Conservation (phyloP, 164 flowering plant genomes). For the Houttuynia cordata region DNA sequence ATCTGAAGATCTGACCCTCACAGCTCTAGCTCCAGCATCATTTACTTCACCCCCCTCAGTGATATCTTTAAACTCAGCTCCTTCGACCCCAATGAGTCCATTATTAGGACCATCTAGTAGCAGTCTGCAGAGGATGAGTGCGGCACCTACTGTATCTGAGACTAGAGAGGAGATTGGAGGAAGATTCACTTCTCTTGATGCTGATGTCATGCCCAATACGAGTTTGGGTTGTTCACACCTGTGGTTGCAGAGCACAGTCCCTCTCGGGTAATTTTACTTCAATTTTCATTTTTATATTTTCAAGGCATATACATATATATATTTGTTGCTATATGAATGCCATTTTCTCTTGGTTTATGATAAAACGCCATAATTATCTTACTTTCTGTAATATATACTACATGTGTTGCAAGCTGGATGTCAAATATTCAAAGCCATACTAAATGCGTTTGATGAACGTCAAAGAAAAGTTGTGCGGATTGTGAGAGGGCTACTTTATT, state of each 20-base stretch:
- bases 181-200: slow-evolving; percentile 25
- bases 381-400: too few relatives aligned
- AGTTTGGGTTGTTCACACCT: slow-evolving; percentile 75
- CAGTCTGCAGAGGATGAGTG: slow-evolving; percentile 24
- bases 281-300: neutral
- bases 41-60: slow-evolving; percentile 73
- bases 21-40: slow-evolving; percentile 97
- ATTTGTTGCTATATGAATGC: neutral
- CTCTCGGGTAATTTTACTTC: slow-evolving; percentile 68
- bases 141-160: slow-evolving; percentile 24
- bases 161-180: slow-evolving; percentile 26
- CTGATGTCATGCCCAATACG: slow-evolving; percentile 58
- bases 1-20: slow-evolving; percentile 75
- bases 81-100: slow-evolving; percentile 63
- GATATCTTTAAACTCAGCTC: slow-evolving; percentile 62
- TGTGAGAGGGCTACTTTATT: too few relatives aligned
- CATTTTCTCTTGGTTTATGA: too few relatives aligned
- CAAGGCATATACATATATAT: too few relatives aligned
- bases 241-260: slow-evolving; percentile 97
- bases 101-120: slow-evolving; percentile 24
- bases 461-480: too few relatives aligned
- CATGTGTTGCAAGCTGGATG: too few relatives aligned
- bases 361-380: too few relatives aligned
- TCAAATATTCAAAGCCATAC: too few relatives aligned
- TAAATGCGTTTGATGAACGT: too few relatives aligned